Conservation (phyloP, 2,329 filamentous ascomycete species). For the Exophiala sideris region DNA sequence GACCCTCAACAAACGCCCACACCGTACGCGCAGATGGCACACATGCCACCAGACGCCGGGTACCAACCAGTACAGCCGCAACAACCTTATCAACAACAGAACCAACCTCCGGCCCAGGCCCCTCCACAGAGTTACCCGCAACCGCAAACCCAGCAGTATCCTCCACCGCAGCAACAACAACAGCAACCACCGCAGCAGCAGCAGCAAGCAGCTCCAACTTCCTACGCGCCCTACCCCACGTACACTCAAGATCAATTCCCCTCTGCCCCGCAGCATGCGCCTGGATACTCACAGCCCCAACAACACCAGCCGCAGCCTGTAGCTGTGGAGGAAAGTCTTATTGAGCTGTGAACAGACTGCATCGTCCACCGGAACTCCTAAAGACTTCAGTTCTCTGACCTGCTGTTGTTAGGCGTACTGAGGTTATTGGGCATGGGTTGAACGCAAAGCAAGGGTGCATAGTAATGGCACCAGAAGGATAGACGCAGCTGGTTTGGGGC, state of each 20-base stretch:
- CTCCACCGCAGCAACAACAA: conserved; percentile 10
- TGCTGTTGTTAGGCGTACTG: too few relatives aligned
- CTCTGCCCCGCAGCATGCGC: conserved; percentile 57
- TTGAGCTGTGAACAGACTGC: conserved; percentile 55
- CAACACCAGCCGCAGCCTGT: conserved; percentile 49
- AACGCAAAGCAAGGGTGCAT: too few relatives aligned
- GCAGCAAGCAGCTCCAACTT: neutral
- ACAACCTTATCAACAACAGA: conserved; percentile 13
- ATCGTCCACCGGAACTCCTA: too few relatives aligned
- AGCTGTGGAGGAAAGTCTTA: conserved; percentile 71
- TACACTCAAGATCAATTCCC: conserved; percentile 64
- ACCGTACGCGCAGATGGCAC: conserved; percentile 15
- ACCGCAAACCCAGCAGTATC: conserved; percentile 14
- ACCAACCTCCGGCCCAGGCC: conserved; percentile 7
- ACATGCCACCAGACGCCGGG: conserved; percentile 10
- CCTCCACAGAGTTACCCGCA: conserved; percentile 4
- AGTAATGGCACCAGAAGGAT: too few relatives aligned
- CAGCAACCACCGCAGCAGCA: conserved; percentile 4
- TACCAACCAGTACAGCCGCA: conserved; percentile 12
- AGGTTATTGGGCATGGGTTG: too few relatives aligned
- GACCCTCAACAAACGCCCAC: conserved; percentile 20
- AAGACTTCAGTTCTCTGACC: too few relatives aligned
- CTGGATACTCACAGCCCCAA: conserved; percentile 12
- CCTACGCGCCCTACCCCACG: conserved; percentile 42
- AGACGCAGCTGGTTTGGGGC: too few relatives aligned